Evolutionary conservation across 495 filamentous ascomycete genomes (phyloP).

Genomic region (Penicilliopsis zonata): DNA sequence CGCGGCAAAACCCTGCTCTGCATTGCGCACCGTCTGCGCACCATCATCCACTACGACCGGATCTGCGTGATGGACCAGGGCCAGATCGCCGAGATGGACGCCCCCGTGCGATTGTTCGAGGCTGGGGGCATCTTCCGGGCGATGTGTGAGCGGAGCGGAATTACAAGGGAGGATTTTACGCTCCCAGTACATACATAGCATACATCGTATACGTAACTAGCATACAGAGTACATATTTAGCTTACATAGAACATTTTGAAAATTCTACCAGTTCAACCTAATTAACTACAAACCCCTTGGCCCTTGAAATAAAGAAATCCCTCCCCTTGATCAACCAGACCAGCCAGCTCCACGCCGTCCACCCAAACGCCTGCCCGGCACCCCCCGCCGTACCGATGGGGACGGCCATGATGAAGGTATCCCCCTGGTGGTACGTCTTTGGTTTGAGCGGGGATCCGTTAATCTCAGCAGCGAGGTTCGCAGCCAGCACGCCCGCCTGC

Average conservation of each 20-base stretch:
- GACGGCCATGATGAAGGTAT: slow-evolving; percentile 21
- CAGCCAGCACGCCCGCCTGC: slow-evolving; percentile 15
- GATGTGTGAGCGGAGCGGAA: slow-evolving; percentile 90
- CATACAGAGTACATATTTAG: too few relatives aligned
- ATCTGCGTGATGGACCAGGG: slow-evolving; percentile 95
- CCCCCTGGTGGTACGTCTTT: slow-evolving; percentile 12
- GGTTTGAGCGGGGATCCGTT: slow-evolving; percentile 8
- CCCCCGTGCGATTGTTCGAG: slow-evolving; percentile 61
- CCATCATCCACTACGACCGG: slow-evolving; percentile 87
- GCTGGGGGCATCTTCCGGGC: slow-evolving; percentile 65
- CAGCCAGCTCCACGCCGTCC: slow-evolving; percentile 28
- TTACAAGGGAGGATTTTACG: slow-evolving; percentile 65
- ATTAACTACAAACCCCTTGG: too few relatives aligned
- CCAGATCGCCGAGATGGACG: slow-evolving; percentile 70
- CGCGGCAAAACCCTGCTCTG: slow-evolving; percentile 81
- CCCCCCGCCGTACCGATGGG: slow-evolving; percentile 34
- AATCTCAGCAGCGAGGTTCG: slow-evolving; percentile 24
- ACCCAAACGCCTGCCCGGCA: slow-evolving; percentile 37
- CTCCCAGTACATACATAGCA: too few relatives aligned
- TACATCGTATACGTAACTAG: too few relatives aligned
- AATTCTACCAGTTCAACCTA: too few relatives aligned
- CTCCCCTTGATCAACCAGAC: slow-evolving; percentile 35
- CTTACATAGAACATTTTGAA: too few relatives aligned
- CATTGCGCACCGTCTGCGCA: slow-evolving; percentile 88
- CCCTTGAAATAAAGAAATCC: slow-evolving; percentile 16